phyloP scores from a whole-genome alignment of 2,329 filamentous ascomycete species.

The Dactylellina cionopaga region DNA sequence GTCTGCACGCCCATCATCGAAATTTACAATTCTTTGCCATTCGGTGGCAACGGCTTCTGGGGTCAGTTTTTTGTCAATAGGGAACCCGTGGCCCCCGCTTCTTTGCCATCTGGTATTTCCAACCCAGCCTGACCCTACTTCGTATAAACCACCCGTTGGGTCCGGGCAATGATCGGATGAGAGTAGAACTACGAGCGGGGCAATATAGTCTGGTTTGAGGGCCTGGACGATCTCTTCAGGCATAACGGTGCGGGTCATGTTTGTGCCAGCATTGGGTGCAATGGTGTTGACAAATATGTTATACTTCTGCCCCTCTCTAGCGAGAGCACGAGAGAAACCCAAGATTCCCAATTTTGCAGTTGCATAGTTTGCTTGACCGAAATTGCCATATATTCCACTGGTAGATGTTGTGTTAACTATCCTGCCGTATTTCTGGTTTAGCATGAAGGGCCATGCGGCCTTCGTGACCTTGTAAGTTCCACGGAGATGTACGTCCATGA shows the following conservation, averaged over 20 bases:
- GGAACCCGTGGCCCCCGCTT: constrained; percentile 88
- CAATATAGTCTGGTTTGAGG: constrained; percentile 99
- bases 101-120: constrained; percentile 95
- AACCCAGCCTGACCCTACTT: constrained; percentile 94
- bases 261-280: constrained; percentile 94
- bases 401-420: constrained; percentile 97
- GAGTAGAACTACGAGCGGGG: constrained; percentile 87
- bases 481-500: constrained; percentile 89
- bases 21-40: constrained; percentile 83
- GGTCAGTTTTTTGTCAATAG: constrained; percentile 80
- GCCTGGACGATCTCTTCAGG: constrained; percentile 98
- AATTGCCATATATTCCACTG: constrained; percentile 98
- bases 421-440: constrained; percentile 98
- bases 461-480: constrained; percentile 97
- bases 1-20: constrained; percentile 86
- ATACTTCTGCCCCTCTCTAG: constrained; percentile 93
- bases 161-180: constrained; percentile 86
- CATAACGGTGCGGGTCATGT: constrained; percentile 92
- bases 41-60: constrained; percentile 82
- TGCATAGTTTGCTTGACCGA: constrained; percentile 97
- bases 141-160: constrained; percentile 87
- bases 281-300: constrained; percentile 99
- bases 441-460: constrained; percentile 95
- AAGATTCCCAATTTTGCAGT: constrained; percentile 92
- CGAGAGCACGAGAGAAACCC: constrained; percentile 91